phyloP scores from a whole-genome alignment of 257 asterid genomes.

The Coffea canephora region DNA sequence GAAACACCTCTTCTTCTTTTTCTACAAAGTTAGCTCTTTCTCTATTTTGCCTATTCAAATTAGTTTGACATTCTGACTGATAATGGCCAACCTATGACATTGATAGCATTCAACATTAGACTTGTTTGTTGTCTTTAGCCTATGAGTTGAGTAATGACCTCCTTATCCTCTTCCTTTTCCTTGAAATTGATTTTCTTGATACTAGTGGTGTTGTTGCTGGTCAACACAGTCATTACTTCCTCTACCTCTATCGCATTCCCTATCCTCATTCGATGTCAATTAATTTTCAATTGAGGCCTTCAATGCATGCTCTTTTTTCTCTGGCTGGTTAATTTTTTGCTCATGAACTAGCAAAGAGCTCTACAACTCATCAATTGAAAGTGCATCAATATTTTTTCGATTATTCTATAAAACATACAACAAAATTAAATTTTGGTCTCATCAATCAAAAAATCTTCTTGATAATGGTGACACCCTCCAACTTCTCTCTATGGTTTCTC shows the following conservation, averaged over 20 bases:
- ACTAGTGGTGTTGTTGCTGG: neutral
- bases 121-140: neutral
- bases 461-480: neutral
- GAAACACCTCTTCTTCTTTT: conserved; percentile 2
- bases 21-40: conserved; percentile 13
- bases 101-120: conserved; percentile 14
- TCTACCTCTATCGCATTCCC: neutral
- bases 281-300: neutral
- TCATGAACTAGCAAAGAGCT: neutral
- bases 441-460: too few species aligned
- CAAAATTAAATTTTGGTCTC: too few species aligned
- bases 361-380: too few species aligned
- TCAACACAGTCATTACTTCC: neutral
- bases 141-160: neutral
- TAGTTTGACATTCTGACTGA: neutral
- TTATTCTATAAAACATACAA: too few species aligned
- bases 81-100: conserved; percentile 11
- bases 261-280: neutral
- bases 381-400: too few species aligned
- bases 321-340: neutral
- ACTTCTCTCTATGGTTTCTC: neutral
- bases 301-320: conserved; percentile 7
- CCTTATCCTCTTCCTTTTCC: conserved; percentile 5
- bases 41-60: neutral
- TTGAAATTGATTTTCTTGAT: neutral